phyloP scores from a whole-genome alignment of 345 rosid genomes.

The Salix udensis region DNA sequence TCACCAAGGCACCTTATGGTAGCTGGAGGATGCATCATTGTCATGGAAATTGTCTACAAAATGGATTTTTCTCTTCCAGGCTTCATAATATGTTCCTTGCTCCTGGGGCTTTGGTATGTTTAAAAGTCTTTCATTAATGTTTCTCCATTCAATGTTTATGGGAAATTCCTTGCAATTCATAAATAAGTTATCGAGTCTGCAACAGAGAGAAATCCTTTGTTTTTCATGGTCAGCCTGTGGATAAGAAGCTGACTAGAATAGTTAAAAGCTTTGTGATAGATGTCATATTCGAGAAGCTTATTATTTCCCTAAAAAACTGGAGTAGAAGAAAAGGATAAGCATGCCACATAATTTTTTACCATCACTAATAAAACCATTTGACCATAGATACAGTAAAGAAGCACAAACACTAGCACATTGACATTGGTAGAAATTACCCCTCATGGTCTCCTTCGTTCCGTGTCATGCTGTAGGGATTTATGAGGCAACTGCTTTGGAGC shows the following conservation, averaged over 20 bases:
- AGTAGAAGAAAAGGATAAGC: not conserved
- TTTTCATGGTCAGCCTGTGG: not conserved
- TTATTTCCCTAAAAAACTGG: not conserved
- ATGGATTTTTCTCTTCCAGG: constrained; percentile 86
- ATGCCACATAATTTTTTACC: no score
- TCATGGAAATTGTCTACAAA: constrained; percentile 72
- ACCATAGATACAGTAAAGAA: not conserved
- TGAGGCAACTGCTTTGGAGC: constrained; percentile 78
- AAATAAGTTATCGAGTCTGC: not conserved
- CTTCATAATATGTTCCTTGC: constrained; percentile 65
- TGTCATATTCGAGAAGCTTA: not conserved
- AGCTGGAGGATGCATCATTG: constrained; percentile 77
- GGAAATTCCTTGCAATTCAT: not conserved
- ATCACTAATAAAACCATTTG: not conserved
- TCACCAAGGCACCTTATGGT: constrained; percentile 92
- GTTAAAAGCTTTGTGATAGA: not conserved
- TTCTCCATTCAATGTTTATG: not conserved
- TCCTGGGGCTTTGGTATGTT: constrained; percentile 74
- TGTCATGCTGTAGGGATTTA: constrained; percentile 50
- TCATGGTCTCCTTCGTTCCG: not conserved
- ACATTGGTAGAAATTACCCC: not conserved
- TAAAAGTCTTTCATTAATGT: not conserved
- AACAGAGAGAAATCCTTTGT: not conserved
- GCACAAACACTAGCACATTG: not conserved
- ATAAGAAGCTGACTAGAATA: not conserved